A percentile compares a stretch with the other conserved stretches of the same genome.
phyloP scores from a whole-genome alignment of 108 stramenopile genomes.

The Discostella stelligeroides region DNA sequence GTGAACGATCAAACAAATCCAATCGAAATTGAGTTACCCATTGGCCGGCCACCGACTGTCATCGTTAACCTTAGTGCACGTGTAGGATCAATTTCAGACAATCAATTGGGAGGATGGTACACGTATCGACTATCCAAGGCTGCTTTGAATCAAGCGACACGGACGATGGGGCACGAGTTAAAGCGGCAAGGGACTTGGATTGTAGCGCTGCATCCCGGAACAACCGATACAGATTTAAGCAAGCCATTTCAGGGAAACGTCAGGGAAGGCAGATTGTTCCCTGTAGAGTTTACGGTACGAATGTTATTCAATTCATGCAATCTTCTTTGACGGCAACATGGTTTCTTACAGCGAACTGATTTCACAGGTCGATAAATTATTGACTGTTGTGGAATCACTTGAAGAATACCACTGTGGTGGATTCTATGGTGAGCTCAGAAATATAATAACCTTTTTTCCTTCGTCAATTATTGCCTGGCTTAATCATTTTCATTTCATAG shows the following conservation, averaged over 20 bases:
- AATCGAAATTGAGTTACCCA: slow-evolving; percentile 16
- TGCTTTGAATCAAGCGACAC: slow-evolving; percentile 87
- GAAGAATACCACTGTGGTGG: slow-evolving; percentile 32
- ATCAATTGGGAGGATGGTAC: slow-evolving; percentile 93
- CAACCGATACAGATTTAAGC: slow-evolving; percentile 90
- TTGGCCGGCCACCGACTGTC: slow-evolving; percentile 48
- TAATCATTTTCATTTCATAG: background rate
- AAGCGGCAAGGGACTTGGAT: slow-evolving; percentile 65
- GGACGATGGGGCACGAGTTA: slow-evolving; percentile 82
- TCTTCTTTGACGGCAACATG: background rate
- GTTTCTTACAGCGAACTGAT: background rate
- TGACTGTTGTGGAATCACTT: slow-evolving; percentile 31
- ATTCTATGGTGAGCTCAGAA: slow-evolving; percentile 26
- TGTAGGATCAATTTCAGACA: slow-evolving; percentile 92
- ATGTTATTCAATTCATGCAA: background rate
- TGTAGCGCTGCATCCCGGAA: slow-evolving; percentile 91
- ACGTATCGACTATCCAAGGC: slow-evolving; percentile 88
- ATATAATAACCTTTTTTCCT: background rate
- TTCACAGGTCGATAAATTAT: slow-evolving; percentile 18
- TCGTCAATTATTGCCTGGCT: background rate
- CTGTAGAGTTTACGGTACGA: slow-evolving; percentile 52
- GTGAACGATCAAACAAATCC: background rate
- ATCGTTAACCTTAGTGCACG: slow-evolving; percentile 89
- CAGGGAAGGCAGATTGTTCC: slow-evolving; percentile 75
- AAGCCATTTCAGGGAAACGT: slow-evolving; percentile 89